Evolutionary conservation across 164 flowering plant species (phyloP), one percentile per base, ranked within the genome.

Genomic region (Hamamelis virginiana): DNA sequence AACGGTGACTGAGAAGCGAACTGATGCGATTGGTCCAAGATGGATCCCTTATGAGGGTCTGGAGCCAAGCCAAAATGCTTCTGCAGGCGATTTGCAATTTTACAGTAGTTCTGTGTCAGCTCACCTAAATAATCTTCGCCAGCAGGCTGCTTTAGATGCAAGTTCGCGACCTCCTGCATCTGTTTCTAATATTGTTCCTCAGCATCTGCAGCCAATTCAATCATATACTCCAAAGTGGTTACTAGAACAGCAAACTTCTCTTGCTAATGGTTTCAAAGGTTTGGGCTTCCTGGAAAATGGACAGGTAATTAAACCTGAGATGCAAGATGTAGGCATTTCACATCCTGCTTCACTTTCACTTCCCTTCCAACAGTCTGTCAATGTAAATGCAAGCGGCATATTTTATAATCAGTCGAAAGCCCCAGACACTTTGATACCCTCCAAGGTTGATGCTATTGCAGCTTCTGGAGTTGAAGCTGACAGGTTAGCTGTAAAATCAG

Each of bases 231-330:
- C 86, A 51, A 81, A 66, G 27, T 87, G 91, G 95, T 61, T 69
- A 11, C 41, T 60, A 26, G 92, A 89, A 48, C 89, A 84, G 56
- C 82, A 77, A 14, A 61, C 53, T 70, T 70, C 72, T 65, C 71
- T 85, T 65, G 76, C 75, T 50, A 80, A 81, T 71, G 86, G 91
- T 38, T 41, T 93, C 69, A 72, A 75, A 41, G 78, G 79, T 46
- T 71, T 87, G 74, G 81, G 79, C 65, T 62, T 87, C 28, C 19
- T 76, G 65, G 97, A 82, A 56, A 87, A 82, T 84, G 92, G 87
- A 11, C 69, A 66, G 38, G 63, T 58, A 8, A 47, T 66, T 65
- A 83, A 76, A 51, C 47, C 72, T 45, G 87, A 78, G 23, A 21
- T 74, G 60, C 82, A 72, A 26, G 82, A 80, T 64, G 48, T 75